phyloP scores from a whole-genome alignment of 208 protist species.

The Acanthamoeba triangularis region DNA sequence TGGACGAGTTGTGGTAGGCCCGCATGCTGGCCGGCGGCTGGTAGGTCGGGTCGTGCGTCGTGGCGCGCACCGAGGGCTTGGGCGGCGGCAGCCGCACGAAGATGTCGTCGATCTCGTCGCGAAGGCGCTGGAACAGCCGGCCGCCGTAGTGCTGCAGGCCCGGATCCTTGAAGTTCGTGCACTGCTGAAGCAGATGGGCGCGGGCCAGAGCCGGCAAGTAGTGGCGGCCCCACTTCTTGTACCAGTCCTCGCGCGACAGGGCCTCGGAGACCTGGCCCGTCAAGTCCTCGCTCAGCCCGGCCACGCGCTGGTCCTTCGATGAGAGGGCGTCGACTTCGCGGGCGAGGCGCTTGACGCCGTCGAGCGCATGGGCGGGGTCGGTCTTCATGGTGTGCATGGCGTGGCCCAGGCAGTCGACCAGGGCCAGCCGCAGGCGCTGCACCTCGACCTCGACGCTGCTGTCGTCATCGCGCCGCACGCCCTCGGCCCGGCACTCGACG shows the following conservation, averaged over 20 bases:
- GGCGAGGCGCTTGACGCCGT: neutral
- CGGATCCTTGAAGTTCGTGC: slow-evolving; percentile 91
- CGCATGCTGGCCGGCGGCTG: slow-evolving; percentile 56
- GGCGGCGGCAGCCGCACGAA: slow-evolving; percentile 88
- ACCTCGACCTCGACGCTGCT: slow-evolving; percentile 46
- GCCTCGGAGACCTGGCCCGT: slow-evolving; percentile 82
- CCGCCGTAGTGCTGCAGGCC: slow-evolving; percentile 90
- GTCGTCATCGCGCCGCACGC: too few relatives aligned
- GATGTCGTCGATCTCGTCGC: slow-evolving; percentile 86
- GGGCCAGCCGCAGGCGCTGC: neutral
- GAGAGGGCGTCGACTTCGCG: neutral
- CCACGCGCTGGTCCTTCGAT: neutral
- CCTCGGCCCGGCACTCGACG: slow-evolving; percentile 6
- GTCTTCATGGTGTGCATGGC: neutral
- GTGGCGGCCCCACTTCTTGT: slow-evolving; percentile 86
- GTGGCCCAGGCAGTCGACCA: slow-evolving; percentile 57
- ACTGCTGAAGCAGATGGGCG: slow-evolving; percentile 86
- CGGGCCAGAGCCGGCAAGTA: slow-evolving; percentile 84
- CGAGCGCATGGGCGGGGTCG: neutral
- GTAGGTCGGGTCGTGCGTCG: neutral
- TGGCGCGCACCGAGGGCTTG: slow-evolving; percentile 64
- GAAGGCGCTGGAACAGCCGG: slow-evolving; percentile 80
- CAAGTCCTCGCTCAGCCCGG: slow-evolving; percentile 38
- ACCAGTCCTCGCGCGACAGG: slow-evolving; percentile 80
- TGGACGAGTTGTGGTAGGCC: slow-evolving; percentile 77